Percentiles rank a stretch among this genome's conserved stretches.
Evolutionary conservation across 164 flowering plant genomes (phyloP).

Genomic region (grape (Vitis vinifera)): DNA sequence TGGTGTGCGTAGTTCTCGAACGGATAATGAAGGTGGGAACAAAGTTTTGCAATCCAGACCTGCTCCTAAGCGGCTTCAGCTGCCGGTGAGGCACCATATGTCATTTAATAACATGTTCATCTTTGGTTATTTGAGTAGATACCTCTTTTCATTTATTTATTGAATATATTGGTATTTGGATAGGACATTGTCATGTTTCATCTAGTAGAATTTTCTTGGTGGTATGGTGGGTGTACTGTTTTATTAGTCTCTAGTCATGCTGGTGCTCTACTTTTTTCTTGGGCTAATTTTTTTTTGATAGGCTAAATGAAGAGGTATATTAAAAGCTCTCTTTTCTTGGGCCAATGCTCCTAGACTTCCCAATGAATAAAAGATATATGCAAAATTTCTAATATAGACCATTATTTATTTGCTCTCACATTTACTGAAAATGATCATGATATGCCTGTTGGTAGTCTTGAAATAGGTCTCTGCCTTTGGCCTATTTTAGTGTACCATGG

Average conservation of each 20-base stretch:
- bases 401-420: no score
- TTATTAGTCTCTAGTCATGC: background rate
- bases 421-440: no score
- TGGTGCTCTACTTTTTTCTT: background rate
- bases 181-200: background rate
- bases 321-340: no score
- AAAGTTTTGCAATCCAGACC: conserved; percentile 22
- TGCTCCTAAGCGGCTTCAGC: conserved; percentile 26
- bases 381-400: no score
- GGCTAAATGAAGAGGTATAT: no score
- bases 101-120: background rate
- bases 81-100: conserved; percentile 24
- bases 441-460: no score
- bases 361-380: no score
- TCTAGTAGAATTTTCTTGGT: background rate
- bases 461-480: no score
- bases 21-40: conserved; percentile 27
- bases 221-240: background rate
- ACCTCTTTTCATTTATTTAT: conserved; percentile 1
- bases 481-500: no score
- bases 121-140: background rate
- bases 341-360: no score
- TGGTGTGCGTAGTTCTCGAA: conserved; percentile 30
- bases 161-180: background rate
- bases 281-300: no score